Base-by-base conservation (phyloP, 495 filamentous ascomycete species). In the Aspergillus nanangensis region DNA sequence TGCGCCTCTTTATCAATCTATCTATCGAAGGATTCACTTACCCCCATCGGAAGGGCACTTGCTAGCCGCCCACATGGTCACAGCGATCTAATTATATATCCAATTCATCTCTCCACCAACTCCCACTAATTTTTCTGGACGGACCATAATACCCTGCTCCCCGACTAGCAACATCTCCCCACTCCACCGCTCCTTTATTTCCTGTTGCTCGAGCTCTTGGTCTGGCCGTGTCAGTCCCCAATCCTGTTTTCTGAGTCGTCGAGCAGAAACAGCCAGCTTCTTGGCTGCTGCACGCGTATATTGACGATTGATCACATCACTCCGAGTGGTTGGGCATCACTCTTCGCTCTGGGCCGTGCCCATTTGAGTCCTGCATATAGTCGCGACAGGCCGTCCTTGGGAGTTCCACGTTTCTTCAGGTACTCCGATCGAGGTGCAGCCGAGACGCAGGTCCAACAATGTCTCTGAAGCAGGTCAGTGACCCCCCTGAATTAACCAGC, bases 381-480 rank as follows among this genome's bases (percentile, higher is more conserved):
- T 11, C 7, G 5, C 21, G n/a, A 17, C 17, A 32, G 17, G 24
- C 25, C 33, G 8, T 19, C 25, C 18, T 3, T 4, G 22, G 33
- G 35, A 31, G 29, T 33, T 14, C 41, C 25, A 11, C 11, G 25
- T 11, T 11, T 29, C 11, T 29, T 29, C 25, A 5, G 25, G 25
- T 29, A 5, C 25, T 29, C 25, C 11, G 25, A 11, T 29, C 25
- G 5, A 34, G 23, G 18, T 25, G 14, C 18, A 14, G n/a, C 38
- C n/a, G 15, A 18, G 38, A 21, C 25, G 15, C 27, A 38, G n/a
- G 13, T 47, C 38, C 36, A 39, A 10, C 36, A 22, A 57, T 89
- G 85, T 89, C 84, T 56, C 62, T 89, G 62, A 89, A 89, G 65
- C 84, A 88, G 77, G 85, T 88, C 59, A n/a, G n/a, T n/a, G 62